phyloP scores from a whole-genome alignment of 805 yeast genomes.

The Tetrapisispora namnaoensis region DNA sequence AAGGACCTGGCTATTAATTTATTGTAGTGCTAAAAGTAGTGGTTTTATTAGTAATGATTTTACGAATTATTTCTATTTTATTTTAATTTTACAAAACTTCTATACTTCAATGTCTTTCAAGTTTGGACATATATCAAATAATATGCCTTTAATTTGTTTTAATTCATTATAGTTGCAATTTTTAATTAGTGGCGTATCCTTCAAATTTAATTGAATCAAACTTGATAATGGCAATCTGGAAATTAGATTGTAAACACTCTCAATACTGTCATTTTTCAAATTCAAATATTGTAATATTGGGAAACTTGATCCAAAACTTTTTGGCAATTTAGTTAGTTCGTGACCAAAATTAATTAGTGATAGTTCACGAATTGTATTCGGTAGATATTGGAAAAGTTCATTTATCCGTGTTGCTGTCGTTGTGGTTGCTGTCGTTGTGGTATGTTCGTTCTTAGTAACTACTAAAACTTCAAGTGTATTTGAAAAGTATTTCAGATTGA shows the following conservation, averaged over 20 bases:
- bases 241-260: slow-evolving; percentile 1
- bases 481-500: not conserved
- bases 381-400: not conserved
- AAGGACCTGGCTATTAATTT: too few species aligned
- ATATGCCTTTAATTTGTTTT: not conserved
- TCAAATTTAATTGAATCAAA: not conserved
- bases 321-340: not conserved
- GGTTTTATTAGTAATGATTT: too few species aligned
- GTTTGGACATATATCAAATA: not conserved
- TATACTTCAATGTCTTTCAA: not conserved
- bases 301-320: not conserved
- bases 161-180: slow-evolving; percentile 1
- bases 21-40: too few species aligned
- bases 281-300: slow-evolving; percentile 1
- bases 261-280: not conserved
- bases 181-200: not conserved
- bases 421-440: too few species aligned
- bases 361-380: slow-evolving; percentile 1
- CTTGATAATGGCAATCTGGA: not conserved
- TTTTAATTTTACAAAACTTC: not conserved
- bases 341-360: not conserved
- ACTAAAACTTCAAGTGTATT: slow-evolving; percentile 1
- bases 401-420: not conserved
- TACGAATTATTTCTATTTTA: too few species aligned
- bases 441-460: not conserved